phyloP scores from a whole-genome alignment of 148 eudicot species.

The Diospyros lotus region DNA sequence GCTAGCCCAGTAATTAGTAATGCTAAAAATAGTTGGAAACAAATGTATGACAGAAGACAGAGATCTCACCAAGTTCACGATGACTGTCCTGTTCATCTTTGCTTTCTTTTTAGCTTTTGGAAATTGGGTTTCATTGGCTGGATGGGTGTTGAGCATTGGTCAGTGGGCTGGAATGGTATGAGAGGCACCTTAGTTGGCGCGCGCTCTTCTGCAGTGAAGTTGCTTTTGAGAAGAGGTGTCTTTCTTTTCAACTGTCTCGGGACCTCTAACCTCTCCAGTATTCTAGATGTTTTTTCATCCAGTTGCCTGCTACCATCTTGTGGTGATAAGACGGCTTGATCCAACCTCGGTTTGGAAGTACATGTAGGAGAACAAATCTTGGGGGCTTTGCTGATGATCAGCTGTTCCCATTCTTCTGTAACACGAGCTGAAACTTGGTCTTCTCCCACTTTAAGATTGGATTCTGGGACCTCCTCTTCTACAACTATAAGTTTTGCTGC shows the following conservation, averaged over 20 bases:
- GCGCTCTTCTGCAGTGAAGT: conserved; percentile 20
- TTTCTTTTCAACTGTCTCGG: conserved; percentile 52
- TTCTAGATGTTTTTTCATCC: conserved; percentile 48
- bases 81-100: conserved; percentile 7
- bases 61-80: not conserved
- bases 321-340: conserved; percentile 22
- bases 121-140: conserved; percentile 72
- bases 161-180: conserved; percentile 30
- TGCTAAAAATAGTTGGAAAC: too few relatives aligned
- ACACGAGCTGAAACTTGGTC: conserved; percentile 30
- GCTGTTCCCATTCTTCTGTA: conserved; percentile 77
- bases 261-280: conserved; percentile 50
- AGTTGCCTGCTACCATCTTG: conserved; percentile 25
- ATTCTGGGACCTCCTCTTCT: conserved; percentile 18
- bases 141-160: conserved; percentile 31
- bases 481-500: conserved; percentile 12
- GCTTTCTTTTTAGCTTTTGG: conserved; percentile 59
- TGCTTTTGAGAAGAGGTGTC: conserved; percentile 32
- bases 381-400: conserved; percentile 44
- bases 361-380: conserved; percentile 34
- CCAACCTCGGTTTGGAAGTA: conserved; percentile 34
- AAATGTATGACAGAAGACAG: not conserved
- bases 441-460: conserved; percentile 18
- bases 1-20: too few relatives aligned
- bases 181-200: conserved; percentile 34